Conservation (phyloP, 1,284 basidiomycete species). For the Austroboletus novae-zelandiae region DNA sequence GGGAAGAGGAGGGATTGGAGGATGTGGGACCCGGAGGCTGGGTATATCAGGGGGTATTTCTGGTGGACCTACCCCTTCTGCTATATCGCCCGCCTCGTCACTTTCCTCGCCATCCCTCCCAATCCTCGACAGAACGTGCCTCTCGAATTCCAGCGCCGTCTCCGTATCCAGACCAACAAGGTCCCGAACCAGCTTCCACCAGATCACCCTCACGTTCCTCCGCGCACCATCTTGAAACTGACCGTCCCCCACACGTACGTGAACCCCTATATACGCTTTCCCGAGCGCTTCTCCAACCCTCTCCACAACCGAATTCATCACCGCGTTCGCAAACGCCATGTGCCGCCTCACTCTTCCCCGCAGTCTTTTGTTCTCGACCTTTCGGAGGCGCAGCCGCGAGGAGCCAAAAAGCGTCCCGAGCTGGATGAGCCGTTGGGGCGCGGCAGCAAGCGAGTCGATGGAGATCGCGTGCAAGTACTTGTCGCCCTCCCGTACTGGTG, state of each 20-base stretch:
- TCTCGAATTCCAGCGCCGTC: constrained; percentile 42
- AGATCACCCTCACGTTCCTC: constrained; percentile 45
- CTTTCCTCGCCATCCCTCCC: neutral
- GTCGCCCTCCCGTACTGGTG: constrained; percentile 22
- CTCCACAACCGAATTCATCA: constrained; percentile 40
- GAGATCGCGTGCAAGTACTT: constrained; percentile 45
- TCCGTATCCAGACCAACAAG: constrained; percentile 39
- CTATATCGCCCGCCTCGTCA: neutral
- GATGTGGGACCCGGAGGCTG: constrained; percentile 19
- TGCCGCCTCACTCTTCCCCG: constrained; percentile 46
- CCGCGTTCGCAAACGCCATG: constrained; percentile 53
- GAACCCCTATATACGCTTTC: constrained; percentile 57
- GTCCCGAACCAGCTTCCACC: constrained; percentile 54
- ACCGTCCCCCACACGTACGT: constrained; percentile 68
- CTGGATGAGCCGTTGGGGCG: constrained; percentile 48
- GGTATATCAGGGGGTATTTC: constrained; percentile 16
- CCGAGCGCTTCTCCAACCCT: constrained; percentile 46
- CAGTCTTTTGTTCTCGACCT: constrained; percentile 36
- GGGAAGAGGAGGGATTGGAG: constrained; percentile 19
- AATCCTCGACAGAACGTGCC: constrained; percentile 7
- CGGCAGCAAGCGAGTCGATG: constrained; percentile 15
- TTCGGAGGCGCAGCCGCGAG: constrained; percentile 54
- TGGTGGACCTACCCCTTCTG: constrained; percentile 17
- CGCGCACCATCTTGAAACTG: constrained; percentile 46
- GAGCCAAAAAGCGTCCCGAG: constrained; percentile 71